phyloP scores from a whole-genome alignment of 192 early-diverging fungal genomes.

The Nowakowskiella sp. region DNA sequence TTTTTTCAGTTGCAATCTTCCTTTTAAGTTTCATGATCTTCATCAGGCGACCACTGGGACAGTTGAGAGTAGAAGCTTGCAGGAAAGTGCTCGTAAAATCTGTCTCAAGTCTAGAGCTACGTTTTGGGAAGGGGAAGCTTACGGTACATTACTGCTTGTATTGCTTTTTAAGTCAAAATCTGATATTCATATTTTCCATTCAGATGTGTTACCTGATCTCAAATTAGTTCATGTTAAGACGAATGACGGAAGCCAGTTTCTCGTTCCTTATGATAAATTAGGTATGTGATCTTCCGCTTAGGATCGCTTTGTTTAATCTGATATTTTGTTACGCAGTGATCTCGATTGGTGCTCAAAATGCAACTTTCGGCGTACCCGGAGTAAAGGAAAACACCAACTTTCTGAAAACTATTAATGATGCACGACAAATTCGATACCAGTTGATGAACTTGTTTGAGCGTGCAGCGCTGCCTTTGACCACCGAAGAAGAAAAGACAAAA shows the following conservation, averaged over 20 bases:
- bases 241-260: slow-evolving; percentile 9
- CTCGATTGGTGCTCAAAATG: slow-evolving; percentile 28
- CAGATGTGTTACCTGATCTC: too few relatives aligned
- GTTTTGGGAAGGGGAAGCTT: slow-evolving; percentile 20
- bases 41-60: slow-evolving; percentile 28
- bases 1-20: not conserved
- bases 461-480: slow-evolving; percentile 52
- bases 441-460: slow-evolving; percentile 60
- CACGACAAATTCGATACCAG: slow-evolving; percentile 46
- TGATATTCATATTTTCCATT: too few relatives aligned
- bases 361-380: slow-evolving; percentile 53
- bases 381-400: slow-evolving; percentile 54
- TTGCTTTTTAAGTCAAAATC: too few relatives aligned
- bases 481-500: slow-evolving; percentile 47
- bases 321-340: not conserved
- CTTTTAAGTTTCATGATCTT: not conserved
- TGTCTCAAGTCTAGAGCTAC: slow-evolving; percentile 6
- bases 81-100: slow-evolving; percentile 28
- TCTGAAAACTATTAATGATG: slow-evolving; percentile 60
- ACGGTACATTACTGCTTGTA: slow-evolving; percentile 5
- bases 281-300: too few relatives aligned
- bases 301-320: not conserved
- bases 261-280: slow-evolving; percentile 29
- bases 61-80: slow-evolving; percentile 23
- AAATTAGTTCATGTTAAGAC: slow-evolving; percentile 21